These are phyloP conservation scores for Quercus dentata DNA, from an alignment of 306 rosid genomes.

Conservation along the genomic window DNA sequence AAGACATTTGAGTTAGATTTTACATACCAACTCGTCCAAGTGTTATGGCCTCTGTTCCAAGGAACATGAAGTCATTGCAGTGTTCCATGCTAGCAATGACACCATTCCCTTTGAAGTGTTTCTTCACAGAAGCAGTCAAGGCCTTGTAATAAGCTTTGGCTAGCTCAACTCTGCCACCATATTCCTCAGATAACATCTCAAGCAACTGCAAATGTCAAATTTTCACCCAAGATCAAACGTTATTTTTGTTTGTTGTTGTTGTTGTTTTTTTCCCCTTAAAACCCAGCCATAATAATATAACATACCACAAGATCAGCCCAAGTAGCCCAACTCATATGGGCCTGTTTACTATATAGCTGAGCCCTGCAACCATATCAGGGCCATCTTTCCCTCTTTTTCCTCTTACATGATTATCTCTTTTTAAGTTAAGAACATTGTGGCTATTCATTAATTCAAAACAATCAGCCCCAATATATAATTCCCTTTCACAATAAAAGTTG, in stretches of 20 bases:
- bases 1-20: background rate
- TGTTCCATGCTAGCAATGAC: conserved; percentile 85
- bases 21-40: conserved; percentile 69
- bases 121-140: conserved; percentile 52
- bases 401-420: too few relatives aligned
- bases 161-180: conserved; percentile 64
- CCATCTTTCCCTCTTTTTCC: background rate
- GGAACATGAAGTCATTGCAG: conserved; percentile 79
- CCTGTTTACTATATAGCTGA: background rate
- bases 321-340: background rate
- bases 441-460: too few relatives aligned
- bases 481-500: too few relatives aligned
- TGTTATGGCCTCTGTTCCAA: conserved; percentile 68
- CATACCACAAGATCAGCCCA: background rate
- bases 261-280: too few relatives aligned
- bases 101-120: conserved; percentile 74
- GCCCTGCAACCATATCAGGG: background rate
- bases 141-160: conserved; percentile 63
- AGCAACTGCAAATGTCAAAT: conserved; percentile 44
- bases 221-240: background rate
- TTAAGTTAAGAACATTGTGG: too few relatives aligned
- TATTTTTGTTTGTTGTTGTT: too few relatives aligned
- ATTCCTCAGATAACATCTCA: conserved; percentile 68
- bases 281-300: background rate
- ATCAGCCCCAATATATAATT: too few relatives aligned